Conservation (phyloP, 192 early-diverging fungal genomes). For the Gryganskiella cystojenkinii region DNA sequence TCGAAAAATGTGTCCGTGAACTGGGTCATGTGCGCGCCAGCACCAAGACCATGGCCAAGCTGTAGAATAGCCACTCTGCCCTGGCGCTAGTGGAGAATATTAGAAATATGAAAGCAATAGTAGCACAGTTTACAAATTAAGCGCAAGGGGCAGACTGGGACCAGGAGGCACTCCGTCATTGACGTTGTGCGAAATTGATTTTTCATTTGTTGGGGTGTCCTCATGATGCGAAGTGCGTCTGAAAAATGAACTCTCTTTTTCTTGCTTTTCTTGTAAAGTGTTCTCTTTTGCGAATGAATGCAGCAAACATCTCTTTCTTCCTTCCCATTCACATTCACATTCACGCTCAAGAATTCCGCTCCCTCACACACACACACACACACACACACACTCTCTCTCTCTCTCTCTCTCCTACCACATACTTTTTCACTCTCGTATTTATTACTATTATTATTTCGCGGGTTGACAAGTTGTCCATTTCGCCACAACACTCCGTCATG, state of each 20-base stretch:
- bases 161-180: no score
- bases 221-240: no score
- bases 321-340: background rate
- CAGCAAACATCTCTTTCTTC: background rate
- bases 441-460: no score
- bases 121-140: no score
- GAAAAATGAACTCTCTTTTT: background rate
- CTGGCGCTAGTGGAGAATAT: no score
- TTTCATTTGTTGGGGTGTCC: background rate
- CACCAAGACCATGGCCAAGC: conserved; percentile 15
- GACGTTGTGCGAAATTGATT: background rate
- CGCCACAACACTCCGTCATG: no score
- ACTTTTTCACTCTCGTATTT: no score
- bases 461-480: no score
- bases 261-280: conserved; percentile 8
- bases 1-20: conserved; percentile 42
- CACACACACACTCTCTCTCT: background rate
- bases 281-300: background rate
- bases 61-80: no score
- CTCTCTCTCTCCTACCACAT: background rate
- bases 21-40: background rate
- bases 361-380: background rate
- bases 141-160: no score
- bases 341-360: background rate
- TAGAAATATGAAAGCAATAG: background rate